Evolutionary conservation across 441 rosid genomes (phyloP).

Genomic region (Bruguiera hainesii): DNA sequence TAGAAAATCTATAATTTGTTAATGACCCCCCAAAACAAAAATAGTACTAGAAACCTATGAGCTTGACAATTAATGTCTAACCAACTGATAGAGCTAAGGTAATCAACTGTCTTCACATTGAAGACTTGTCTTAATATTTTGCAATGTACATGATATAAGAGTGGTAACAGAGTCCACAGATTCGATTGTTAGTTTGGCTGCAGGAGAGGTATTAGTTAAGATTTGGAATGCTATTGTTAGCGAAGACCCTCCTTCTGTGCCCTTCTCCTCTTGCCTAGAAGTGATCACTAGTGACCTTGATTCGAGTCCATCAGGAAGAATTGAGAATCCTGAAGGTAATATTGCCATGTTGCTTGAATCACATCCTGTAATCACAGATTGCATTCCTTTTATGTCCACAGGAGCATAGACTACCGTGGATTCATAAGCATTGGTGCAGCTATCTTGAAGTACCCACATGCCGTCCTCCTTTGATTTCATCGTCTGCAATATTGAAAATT

Average conservation of each 20-base stretch:
- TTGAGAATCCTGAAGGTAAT: slow-evolving; percentile 92
- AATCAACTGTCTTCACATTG: slow-evolving; percentile 82
- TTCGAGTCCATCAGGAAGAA: slow-evolving; percentile 83
- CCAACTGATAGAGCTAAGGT: slow-evolving; percentile 27
- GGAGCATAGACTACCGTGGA: slow-evolving; percentile 78
- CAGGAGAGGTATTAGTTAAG: slow-evolving; percentile 60
- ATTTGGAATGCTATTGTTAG: slow-evolving; percentile 81
- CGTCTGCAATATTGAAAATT: slow-evolving; percentile 40
- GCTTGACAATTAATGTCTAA: slow-evolving; percentile 34
- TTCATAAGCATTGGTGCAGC: slow-evolving; percentile 79
- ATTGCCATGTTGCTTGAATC: slow-evolving; percentile 78
- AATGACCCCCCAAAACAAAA: background rate
- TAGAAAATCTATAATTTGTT: slow-evolving; percentile 16
- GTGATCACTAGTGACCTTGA: slow-evolving; percentile 84
- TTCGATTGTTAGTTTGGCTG: slow-evolving; percentile 64
- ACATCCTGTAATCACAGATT: slow-evolving; percentile 80
- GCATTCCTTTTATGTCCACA: slow-evolving; percentile 73
- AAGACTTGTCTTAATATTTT: slow-evolving; percentile 72
- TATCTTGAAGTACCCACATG: slow-evolving; percentile 82
- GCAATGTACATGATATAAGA: slow-evolving; percentile 73
- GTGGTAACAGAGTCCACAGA: slow-evolving; percentile 78
- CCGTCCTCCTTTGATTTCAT: slow-evolving; percentile 68
- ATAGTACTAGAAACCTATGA: slow-evolving; percentile 27
- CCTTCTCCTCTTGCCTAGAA: slow-evolving; percentile 73
- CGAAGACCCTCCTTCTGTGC: slow-evolving; percentile 80